Base-by-base conservation (phyloP, 2,329 filamentous ascomycete species). In the Paracorniculantispora psalliotae region DNA sequence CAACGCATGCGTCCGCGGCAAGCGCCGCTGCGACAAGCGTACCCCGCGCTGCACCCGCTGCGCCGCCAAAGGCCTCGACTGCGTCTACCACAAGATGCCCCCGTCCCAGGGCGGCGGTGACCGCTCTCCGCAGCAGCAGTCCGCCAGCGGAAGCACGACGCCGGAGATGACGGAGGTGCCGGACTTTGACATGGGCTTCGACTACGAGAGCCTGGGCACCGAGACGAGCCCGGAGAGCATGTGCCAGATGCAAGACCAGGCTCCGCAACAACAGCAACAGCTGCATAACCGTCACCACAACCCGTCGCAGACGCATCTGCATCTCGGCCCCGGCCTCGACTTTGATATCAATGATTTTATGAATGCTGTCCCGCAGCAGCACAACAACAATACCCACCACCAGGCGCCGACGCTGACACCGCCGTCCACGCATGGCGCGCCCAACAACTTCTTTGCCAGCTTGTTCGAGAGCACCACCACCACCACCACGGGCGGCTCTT, bases 21-120 rank as follows among this genome's bases (percentile, higher is more conserved):
- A 80, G 67, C 71, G 77, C 52, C 73, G 76, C 61, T 80, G 77
- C 67, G 77, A 80, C 65, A 79, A 79, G 70, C 70, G 67, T 48
- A 69, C 67, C 9, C 77, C 77, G 17, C 67, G 68, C 48, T 79
- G 76, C 65, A 71, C 71, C 23, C 75, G 76, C 54, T 80, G 76
- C 64, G 68, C 68, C 4, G 72, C 71, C 64, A 77, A 75, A 67
- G 70, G 71, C 19, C 70, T 75, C 56, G 67, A 71, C 44, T 79
- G 77, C 64, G 65, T 76, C 28, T 79, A 80, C 59, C 71, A 72
- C 66, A 71, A 68, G 58, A 62, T 71, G 46, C 74, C 68, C 44
- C 68, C 65, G 13, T 65, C 64, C n/a, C 62, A 57, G 57, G 57
- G 43, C 26, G 43, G 53, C 43, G 17, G 53, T n/a, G n/a, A n/a